Evolutionary conservation across 805 yeast species (phyloP).

Genomic region (Wickerhamiella australiensis): DNA sequence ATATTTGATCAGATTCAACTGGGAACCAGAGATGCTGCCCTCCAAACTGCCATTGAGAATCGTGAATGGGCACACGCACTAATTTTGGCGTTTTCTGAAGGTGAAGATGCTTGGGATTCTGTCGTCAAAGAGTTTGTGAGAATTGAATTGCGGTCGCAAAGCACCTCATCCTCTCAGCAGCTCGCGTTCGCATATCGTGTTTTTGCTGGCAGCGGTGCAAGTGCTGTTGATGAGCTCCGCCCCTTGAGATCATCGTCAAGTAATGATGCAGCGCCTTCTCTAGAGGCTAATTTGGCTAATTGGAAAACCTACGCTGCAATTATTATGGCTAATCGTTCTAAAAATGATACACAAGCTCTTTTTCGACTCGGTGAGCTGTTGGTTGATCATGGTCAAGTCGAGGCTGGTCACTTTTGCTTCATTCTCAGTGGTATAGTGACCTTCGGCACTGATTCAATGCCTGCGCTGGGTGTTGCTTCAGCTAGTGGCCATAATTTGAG

Average conservation of each 20-base stretch:
- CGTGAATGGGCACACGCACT: constrained; percentile 72
- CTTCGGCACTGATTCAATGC: constrained; percentile 21
- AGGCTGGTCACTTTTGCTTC: constrained; percentile 32
- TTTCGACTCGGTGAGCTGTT: constrained; percentile 30
- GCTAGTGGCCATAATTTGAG: constrained; percentile 37
- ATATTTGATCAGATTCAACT: constrained; percentile 35
- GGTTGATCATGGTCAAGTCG: constrained; percentile 28
- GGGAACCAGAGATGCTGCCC: constrained; percentile 59
- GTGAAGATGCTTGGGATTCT: constrained; percentile 46
- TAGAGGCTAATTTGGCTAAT: constrained; percentile 17
- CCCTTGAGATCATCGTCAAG: constrained; percentile 24
- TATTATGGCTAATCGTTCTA: constrained; percentile 25
- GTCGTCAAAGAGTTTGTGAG: constrained; percentile 48
- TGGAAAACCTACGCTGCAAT: constrained; percentile 28
- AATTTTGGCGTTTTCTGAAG: constrained; percentile 52
- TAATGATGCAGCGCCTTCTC: neutral
- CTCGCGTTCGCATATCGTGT: constrained; percentile 50
- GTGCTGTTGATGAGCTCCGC: constrained; percentile 40
- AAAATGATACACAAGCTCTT: constrained; percentile 25
- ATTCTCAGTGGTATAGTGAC: constrained; percentile 25
- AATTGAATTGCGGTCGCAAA: constrained; percentile 34
- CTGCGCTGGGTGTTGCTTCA: constrained; percentile 15
- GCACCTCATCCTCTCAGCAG: constrained; percentile 29
- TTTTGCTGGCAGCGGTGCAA: constrained; percentile 47
- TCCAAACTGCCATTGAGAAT: constrained; percentile 46